These are phyloP conservation scores for Fusarium tjaetaba DNA, from an alignment of 2,329 filamentous ascomycete species.

Conservation along the genomic window DNA sequence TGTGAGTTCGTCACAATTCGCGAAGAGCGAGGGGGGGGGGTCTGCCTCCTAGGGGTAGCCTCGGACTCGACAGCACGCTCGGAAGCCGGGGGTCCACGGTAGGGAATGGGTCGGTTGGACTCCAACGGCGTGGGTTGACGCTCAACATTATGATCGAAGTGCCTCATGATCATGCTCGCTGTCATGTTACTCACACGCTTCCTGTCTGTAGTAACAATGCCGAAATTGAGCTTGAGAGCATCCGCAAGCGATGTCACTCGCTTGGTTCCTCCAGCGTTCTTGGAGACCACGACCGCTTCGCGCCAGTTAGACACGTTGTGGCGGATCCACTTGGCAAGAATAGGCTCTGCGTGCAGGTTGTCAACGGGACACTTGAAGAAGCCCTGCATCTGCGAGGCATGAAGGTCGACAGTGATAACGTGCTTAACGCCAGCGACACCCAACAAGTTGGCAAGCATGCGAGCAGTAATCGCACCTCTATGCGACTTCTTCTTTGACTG, in stretches of 20 bases:
- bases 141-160: constrained; percentile 68
- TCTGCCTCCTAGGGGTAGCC: constrained; percentile 31
- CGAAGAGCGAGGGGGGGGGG: constrained; percentile 41
- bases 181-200: constrained; percentile 76
- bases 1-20: constrained; percentile 54
- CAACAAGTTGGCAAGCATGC: constrained; percentile 96
- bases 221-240: constrained; percentile 96
- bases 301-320: constrained; percentile 88
- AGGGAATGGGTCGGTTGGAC: constrained; percentile 39
- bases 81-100: constrained; percentile 23
- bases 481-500: constrained; percentile 99
- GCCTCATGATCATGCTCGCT: constrained; percentile 79
- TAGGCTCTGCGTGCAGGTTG: constrained; percentile 94
- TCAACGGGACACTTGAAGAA: constrained; percentile 99
- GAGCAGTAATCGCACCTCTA: constrained; percentile 92
- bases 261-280: constrained; percentile 97
- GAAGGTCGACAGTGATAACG: constrained; percentile 96
- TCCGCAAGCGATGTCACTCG: constrained; percentile 95
- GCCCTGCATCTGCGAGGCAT: constrained; percentile 98
- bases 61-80: constrained; percentile 35
- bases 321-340: constrained; percentile 95
- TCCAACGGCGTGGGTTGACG: constrained; percentile 55
- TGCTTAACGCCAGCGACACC: constrained; percentile 95
- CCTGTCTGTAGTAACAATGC: constrained; percentile 89
- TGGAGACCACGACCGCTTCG: constrained; percentile 95